Evolutionary conservation across 805 yeast genomes (phyloP).

Genomic region (Barnettozyma pratensis): DNA sequence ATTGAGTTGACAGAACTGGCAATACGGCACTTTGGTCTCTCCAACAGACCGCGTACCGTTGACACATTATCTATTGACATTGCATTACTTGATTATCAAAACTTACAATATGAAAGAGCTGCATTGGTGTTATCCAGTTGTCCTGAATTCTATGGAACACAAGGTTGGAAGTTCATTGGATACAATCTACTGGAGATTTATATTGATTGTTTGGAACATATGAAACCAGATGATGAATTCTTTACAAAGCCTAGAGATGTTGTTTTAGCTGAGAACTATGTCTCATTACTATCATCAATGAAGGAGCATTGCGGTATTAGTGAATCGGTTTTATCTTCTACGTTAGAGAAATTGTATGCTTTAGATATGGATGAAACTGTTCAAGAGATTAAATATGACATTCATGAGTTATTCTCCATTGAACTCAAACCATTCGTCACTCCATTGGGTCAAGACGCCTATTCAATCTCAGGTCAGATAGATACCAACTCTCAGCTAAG

Average conservation of each 20-base stretch:
- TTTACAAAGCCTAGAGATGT: constrained; percentile 10
- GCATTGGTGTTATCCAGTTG: constrained; percentile 60
- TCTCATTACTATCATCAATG: constrained; percentile 7
- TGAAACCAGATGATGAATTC: constrained; percentile 23
- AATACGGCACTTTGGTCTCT: constrained; percentile 44
- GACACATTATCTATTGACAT: constrained; percentile 75
- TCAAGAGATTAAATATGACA: constrained; percentile 1
- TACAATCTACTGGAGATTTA: constrained; percentile 59
- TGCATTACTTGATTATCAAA: constrained; percentile 62
- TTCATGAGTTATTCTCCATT: constrained; percentile 10
- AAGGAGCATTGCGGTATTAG: neutral
- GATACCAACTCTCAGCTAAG: constrained; percentile 9
- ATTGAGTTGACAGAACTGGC: constrained; percentile 51
- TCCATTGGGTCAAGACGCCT: constrained; percentile 12
- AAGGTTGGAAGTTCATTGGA: constrained; percentile 76
- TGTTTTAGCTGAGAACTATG: constrained; percentile 7
- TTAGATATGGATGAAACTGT: neutral
- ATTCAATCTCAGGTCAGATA: constrained; percentile 7
- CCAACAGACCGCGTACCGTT: constrained; percentile 57
- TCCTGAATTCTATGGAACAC: constrained; percentile 57
- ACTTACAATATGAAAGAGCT: constrained; percentile 53
- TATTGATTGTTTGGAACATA: constrained; percentile 58
- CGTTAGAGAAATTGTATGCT: neutral
- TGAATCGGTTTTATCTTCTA: neutral
- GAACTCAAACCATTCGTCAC: constrained; percentile 4